Evolutionary conservation across 768 basidiomycete species (phyloP).

Genomic region (Xerocomellus chrysenteron): DNA sequence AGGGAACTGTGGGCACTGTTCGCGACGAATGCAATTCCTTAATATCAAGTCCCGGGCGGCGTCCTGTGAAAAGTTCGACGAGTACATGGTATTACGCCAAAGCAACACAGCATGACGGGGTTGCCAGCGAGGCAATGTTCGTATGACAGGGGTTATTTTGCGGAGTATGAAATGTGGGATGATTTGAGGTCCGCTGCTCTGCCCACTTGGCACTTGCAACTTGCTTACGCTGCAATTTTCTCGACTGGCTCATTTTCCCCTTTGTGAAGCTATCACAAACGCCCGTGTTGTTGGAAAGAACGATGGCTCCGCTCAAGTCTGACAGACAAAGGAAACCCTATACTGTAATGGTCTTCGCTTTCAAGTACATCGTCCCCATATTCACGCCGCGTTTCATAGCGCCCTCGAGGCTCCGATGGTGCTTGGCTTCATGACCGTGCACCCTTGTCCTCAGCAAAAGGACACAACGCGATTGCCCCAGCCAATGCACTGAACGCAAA

Average conservation of each 20-base stretch:
- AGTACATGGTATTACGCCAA: not conserved
- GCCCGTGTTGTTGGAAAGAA: not conserved
- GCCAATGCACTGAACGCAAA: constrained; percentile 45
- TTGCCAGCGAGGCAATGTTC: too few relatives aligned
- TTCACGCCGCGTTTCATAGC: constrained; percentile 39
- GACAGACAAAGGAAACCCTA: constrained; percentile 45
- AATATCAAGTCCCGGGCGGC: constrained; percentile 25
- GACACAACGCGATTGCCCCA: constrained; percentile 24
- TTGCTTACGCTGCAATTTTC: not conserved
- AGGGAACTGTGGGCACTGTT: not conserved
- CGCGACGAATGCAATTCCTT: constrained; percentile 14
- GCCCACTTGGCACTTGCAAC: not conserved
- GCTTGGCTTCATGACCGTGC: constrained; percentile 80
- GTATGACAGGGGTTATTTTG: not conserved
- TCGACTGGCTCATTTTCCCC: not conserved
- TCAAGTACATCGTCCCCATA: not conserved
- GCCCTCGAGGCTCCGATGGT: constrained; percentile 59
- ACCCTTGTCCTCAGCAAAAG: constrained; percentile 38
- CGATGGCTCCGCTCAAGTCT: constrained; percentile 27
- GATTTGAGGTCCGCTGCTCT: constrained; percentile 11
- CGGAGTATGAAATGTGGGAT: constrained; percentile 13
- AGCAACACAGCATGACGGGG: too few relatives aligned
- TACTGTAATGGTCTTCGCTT: constrained; percentile 28
- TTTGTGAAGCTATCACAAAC: not conserved
- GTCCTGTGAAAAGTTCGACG: constrained; percentile 23